Conservation (phyloP, 257 asterid genomes). For the Avicennia marina region DNA sequence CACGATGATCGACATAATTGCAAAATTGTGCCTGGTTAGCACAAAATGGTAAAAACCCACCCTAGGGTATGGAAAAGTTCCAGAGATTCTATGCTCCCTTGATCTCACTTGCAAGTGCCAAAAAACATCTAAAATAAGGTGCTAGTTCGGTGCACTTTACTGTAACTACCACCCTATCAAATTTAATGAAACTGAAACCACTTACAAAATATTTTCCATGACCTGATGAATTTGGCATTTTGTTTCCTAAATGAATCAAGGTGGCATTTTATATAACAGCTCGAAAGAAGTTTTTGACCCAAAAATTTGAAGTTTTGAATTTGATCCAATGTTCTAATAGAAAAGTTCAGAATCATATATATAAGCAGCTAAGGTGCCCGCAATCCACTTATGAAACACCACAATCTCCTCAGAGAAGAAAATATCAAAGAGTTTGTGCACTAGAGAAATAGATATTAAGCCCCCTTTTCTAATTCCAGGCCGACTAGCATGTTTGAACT, state of each 20-base stretch:
- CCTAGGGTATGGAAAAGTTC: background rate
- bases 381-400: background rate
- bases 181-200: background rate
- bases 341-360: too few relatives aligned
- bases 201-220: background rate
- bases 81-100: background rate
- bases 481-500: background rate
- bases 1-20: constrained; percentile 2
- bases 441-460: background rate
- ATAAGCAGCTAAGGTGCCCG: too few relatives aligned
- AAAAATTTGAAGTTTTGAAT: background rate
- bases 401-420: background rate
- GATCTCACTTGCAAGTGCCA: background rate
- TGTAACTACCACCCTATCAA: background rate
- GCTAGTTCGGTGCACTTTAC: background rate
- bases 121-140: constrained; percentile 1
- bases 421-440: background rate
- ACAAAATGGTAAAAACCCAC: background rate
- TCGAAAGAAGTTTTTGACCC: background rate
- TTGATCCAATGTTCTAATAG: too few relatives aligned
- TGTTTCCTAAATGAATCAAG: background rate
- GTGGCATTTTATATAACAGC: background rate
- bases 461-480: background rate
- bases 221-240: background rate
- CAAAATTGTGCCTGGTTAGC: background rate